A percentile compares a stretch with the other conserved stretches of the same genome.
Conservation (phyloP, 2,329 filamentous ascomycete species). For the Alternaria arbusti region DNA sequence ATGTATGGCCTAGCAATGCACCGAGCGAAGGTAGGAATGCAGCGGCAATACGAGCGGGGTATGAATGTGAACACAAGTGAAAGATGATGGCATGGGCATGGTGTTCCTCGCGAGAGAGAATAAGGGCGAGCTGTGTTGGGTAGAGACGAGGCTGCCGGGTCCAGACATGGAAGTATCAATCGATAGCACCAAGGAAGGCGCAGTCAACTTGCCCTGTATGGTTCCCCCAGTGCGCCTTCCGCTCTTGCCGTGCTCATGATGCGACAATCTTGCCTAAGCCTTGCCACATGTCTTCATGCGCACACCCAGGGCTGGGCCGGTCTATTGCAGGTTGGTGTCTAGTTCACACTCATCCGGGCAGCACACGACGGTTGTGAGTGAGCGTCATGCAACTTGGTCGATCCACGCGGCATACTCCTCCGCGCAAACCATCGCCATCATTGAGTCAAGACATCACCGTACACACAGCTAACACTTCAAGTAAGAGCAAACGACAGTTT, state of each 20-base stretch:
- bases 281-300: constrained; percentile 8
- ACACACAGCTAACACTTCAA: background rate
- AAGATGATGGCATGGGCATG: constrained; percentile 11
- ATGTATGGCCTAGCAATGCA: constrained; percentile 7
- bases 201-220: constrained; percentile 5
- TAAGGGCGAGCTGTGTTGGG: background rate
- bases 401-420: background rate
- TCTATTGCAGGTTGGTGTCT: background rate
- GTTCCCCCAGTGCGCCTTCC: constrained; percentile 2
- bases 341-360: background rate
- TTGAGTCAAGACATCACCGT: background rate
- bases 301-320: constrained; percentile 1
- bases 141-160: background rate
- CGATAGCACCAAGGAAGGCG: constrained; percentile 3
- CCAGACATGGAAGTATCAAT: constrained; percentile 6
- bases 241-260: constrained; percentile 3
- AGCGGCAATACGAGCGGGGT: constrained; percentile 1
- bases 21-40: background rate
- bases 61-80: background rate
- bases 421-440: background rate
- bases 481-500: constrained; percentile 26
- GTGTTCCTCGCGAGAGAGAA: background rate
- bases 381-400: constrained; percentile 4
- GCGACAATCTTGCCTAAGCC: background rate
- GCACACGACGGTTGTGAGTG: background rate